Conservation (phyloP, 2,329 filamentous ascomycete species). For the Neoarthrinium moseri region DNA sequence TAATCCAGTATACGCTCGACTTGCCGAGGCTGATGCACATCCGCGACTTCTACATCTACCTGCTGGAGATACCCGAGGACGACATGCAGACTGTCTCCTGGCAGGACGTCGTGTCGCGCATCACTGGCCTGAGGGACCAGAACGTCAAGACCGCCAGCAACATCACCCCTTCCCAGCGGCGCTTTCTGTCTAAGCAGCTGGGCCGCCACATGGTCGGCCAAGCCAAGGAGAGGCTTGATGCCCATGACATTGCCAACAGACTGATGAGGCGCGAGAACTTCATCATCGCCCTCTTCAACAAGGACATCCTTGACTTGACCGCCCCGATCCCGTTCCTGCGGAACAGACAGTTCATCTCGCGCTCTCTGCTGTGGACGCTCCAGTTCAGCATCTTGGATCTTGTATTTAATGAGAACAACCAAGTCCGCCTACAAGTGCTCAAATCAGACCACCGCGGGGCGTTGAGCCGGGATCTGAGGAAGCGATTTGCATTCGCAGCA, state of each 20-base stretch:
- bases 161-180: constrained; percentile 49
- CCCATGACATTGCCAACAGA: constrained; percentile 94
- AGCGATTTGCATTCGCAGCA: constrained; percentile 79
- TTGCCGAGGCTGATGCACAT: constrained; percentile 72
- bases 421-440: constrained; percentile 82
- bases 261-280: constrained; percentile 98
- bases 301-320: constrained; percentile 86
- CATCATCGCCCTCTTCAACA: constrained; percentile 94
- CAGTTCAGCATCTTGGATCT: constrained; percentile 89
- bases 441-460: constrained; percentile 77
- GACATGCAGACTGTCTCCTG: constrained; percentile 95
- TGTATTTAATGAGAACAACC: constrained; percentile 86
- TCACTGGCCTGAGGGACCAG: constrained; percentile 80
- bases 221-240: constrained; percentile 91
- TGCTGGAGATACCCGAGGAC: constrained; percentile 76
- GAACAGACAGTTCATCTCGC: constrained; percentile 79
- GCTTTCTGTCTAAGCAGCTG: constrained; percentile 45
- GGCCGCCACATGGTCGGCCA: constrained; percentile 73
- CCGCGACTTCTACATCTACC: constrained; percentile 80
- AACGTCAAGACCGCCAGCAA: constrained; percentile 76
- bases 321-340: constrained; percentile 82
- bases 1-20: constrained; percentile 72
- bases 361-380: constrained; percentile 88
- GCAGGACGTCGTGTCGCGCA: constrained; percentile 83
- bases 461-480: constrained; percentile 74